Evolutionary conservation across 306 rosid genomes (phyloP), one percentile per base, ranked within the genome.

Genomic region (Begonia peltatifolia): DNA sequence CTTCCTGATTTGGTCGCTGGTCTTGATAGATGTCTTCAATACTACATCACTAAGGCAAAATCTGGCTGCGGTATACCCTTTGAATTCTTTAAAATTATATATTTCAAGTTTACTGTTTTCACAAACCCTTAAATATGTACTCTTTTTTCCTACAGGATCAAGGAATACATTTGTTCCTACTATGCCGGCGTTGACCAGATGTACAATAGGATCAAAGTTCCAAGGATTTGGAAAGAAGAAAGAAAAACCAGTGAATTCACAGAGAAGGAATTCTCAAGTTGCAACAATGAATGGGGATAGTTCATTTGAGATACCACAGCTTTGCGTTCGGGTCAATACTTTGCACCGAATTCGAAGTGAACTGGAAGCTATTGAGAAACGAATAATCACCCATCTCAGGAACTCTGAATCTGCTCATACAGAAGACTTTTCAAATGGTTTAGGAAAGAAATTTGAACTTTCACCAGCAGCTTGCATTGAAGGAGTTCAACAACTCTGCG

Each of bases 161-260:
- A 79, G 92, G 54, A 80, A 70, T 74, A 65, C 82, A 12, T 90
- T 74, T 71, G 52, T 83, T 81, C 99, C 99, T 54, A 81, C 94
- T 47, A 63, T 85, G 92, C 99, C 95, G 5, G 82, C 94, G 54
- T 64, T 90, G 79, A 90, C 99, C 61, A 80, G 99, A 73, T 86
- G 95, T 59, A 72, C 82, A 17, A 71, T 71, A 20, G 95, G 76
- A 58, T 86, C 99, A 55, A 90, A 86, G 67, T 86, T 86, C 70
- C 92, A 83, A 72, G 92, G 92, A 14, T 90, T 90, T 77, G 99
- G 99, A 70, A 90, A 86, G 87, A 90, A 90, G 62, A 90, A 86
- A 55, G 99, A 90, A 56, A 90, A 90, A 74, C 68, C 81, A 6
- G 92, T 86, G 54, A 80, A 63, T 75, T 54, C 94, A 64, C 95